These are phyloP conservation scores for Barnettozyma salicaria DNA, from an alignment of 805 yeast species.

Conservation along the genomic window DNA sequence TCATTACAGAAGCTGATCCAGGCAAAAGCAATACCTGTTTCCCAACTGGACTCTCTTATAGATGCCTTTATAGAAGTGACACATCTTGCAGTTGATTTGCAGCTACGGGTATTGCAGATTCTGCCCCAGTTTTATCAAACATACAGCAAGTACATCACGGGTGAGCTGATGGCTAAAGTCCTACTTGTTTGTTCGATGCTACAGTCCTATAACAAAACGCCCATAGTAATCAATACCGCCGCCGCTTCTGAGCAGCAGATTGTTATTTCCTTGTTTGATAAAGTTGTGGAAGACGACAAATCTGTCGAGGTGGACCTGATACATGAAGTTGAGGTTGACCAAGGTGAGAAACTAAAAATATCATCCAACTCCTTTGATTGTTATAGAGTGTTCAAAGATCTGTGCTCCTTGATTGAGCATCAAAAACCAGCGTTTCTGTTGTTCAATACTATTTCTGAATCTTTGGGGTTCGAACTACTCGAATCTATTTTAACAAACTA, in stretches of 20 bases:
- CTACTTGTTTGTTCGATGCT: conserved; percentile 66
- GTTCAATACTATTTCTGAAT: conserved; percentile 47
- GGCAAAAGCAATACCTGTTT: conserved; percentile 46
- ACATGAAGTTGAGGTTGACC: conserved; percentile 33
- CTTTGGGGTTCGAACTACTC: conserved; percentile 73
- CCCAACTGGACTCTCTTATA: conserved; percentile 48
- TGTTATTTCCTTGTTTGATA: conserved; percentile 71
- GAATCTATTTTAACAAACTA: conserved; percentile 75
- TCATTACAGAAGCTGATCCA: conserved; percentile 58
- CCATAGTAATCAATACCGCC: conserved; percentile 83
- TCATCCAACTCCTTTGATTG: conserved; percentile 62
- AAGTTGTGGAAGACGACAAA: conserved; percentile 40
- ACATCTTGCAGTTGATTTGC: conserved; percentile 72
- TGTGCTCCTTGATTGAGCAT: conserved; percentile 61
- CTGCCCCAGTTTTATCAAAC: conserved; percentile 68
- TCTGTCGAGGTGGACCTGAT: conserved; percentile 1
- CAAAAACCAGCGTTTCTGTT: conserved; percentile 51
- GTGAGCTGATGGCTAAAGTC: conserved; percentile 49
- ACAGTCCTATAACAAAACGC: conserved; percentile 60
- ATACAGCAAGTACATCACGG: conserved; percentile 51
- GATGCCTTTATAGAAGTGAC: conserved; percentile 70
- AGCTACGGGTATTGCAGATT: conserved; percentile 77
- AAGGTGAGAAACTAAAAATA: conserved; percentile 37
- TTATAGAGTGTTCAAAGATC: conserved; percentile 60
- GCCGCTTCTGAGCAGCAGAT: conserved; percentile 90